Evolutionary conservation across 805 yeast species (phyloP).

Genomic region (Pichia rugopelliculosa): DNA sequence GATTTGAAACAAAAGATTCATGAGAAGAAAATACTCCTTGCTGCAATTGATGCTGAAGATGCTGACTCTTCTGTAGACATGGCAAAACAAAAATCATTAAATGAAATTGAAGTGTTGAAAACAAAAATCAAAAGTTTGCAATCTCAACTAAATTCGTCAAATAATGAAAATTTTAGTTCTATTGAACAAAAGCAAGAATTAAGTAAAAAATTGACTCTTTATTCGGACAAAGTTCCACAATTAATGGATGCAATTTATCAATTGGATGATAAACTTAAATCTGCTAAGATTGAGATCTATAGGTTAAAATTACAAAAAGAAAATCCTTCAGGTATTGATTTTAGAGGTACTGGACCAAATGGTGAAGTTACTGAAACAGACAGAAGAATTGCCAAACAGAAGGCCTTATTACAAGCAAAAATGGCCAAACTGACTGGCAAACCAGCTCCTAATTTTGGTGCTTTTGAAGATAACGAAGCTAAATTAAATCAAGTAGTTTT

Average conservation of each 20-base stretch:
- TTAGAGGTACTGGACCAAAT: conserved; percentile 77
- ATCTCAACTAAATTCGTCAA: conserved; percentile 27
- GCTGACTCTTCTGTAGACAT: conserved; percentile 31
- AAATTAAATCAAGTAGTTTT: conserved; percentile 46
- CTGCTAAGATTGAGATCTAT: conserved; percentile 56
- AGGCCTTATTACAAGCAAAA: conserved; percentile 71
- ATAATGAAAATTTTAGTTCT: conserved; percentile 27
- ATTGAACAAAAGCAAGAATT: conserved; percentile 43
- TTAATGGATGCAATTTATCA: conserved; percentile 56
- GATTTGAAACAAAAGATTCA: conserved; percentile 57
- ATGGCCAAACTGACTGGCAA: conserved; percentile 93
- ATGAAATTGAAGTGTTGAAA: conserved; percentile 61
- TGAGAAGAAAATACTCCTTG: conserved; percentile 64
- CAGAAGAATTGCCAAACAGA: conserved; percentile 69
- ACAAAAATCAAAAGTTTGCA: conserved; percentile 46
- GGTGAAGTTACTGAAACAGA: conserved; percentile 84
- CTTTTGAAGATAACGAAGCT: conserved; percentile 47
- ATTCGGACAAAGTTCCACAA: conserved; percentile 66
- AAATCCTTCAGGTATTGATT: conserved; percentile 59
- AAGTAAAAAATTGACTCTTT: conserved; percentile 47
- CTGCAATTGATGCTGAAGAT: conserved; percentile 65
- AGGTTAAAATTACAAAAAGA: conserved; percentile 48
- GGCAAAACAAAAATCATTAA: conserved; percentile 32
- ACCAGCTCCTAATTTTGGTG: conserved; percentile 37
- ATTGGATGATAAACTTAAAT: conserved; percentile 62